These are phyloP conservation scores for Hericium alpestre DNA, from an alignment of 768 basidiomycete species.

Conservation along the genomic window DNA sequence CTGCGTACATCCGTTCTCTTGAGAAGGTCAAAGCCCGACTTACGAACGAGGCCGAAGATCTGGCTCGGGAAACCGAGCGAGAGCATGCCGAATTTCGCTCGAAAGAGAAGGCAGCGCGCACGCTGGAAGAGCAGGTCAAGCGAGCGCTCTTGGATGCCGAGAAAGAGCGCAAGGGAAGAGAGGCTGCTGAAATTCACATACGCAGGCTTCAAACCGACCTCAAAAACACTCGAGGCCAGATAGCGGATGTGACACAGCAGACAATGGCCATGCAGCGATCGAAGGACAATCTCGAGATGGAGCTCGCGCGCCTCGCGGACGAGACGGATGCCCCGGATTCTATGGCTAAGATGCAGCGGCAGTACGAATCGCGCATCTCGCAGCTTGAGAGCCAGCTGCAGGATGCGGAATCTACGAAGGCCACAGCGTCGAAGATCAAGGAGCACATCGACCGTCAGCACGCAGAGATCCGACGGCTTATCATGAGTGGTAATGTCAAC, in stretches of 20 bases:
- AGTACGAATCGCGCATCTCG: constrained; percentile 52
- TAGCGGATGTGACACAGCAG: constrained; percentile 44
- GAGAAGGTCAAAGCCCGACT: constrained; percentile 72
- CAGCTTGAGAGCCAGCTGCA: constrained; percentile 53
- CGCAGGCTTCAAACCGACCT: constrained; percentile 55
- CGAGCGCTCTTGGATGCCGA: constrained; percentile 52
- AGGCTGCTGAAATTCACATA: constrained; percentile 52
- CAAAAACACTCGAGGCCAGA: constrained; percentile 42
- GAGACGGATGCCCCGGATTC: constrained; percentile 45
- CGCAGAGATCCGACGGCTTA: constrained; percentile 59
- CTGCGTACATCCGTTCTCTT: constrained; percentile 71
- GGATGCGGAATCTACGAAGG: constrained; percentile 40
- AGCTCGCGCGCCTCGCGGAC: constrained; percentile 56
- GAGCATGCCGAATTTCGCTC: constrained; percentile 55
- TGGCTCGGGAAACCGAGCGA: constrained; percentile 59
- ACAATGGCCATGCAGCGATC: constrained; percentile 44
- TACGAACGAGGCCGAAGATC: constrained; percentile 74
- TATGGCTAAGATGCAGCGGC: constrained; percentile 47
- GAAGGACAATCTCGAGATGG: constrained; percentile 55
- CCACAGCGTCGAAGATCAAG: constrained; percentile 43
- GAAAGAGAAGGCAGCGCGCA: constrained; percentile 56
- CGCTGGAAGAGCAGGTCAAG: constrained; percentile 50
- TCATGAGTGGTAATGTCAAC: constrained; percentile 43
- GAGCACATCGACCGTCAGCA: constrained; percentile 59
- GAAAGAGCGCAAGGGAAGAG: constrained; percentile 54